Evolutionary conservation across 2,329 filamentous ascomycete species (phyloP).

Genomic region (Arthrobotrys conoides): DNA sequence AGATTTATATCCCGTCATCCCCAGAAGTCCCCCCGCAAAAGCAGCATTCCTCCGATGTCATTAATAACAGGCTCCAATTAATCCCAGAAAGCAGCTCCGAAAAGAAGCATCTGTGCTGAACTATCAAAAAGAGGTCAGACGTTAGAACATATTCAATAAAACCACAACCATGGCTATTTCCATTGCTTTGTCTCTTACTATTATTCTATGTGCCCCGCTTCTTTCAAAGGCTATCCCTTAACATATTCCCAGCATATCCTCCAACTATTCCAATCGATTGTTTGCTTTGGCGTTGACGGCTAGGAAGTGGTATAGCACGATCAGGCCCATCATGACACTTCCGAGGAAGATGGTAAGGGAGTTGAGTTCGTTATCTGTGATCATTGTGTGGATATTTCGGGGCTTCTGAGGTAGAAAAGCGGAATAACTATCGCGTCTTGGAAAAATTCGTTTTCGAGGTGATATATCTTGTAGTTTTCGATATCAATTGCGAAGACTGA

Average conservation of each 20-base stretch:
- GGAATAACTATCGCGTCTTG: not conserved
- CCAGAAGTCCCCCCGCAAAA: not conserved
- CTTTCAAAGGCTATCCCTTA: not conserved
- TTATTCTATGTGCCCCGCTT: not conserved
- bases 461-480: not conserved
- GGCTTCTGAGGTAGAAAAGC: not conserved
- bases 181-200: not conserved
- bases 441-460: not conserved
- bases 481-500: not conserved
- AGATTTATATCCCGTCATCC: not conserved
- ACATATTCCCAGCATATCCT: not conserved
- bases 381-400: slow-evolving; percentile 76
- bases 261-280: slow-evolving; percentile 61
- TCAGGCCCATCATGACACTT: slow-evolving; percentile 88
- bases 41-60: not conserved
- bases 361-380: slow-evolving; percentile 93
- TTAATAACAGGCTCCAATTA: not conserved
- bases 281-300: slow-evolving; percentile 86
- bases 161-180: not conserved
- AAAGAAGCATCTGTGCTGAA: not conserved
- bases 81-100: not conserved
- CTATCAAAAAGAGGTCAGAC: not conserved
- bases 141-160: not conserved
- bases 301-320: slow-evolving; percentile 95
- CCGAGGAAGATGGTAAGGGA: slow-evolving; percentile 92